These are phyloP conservation scores for Telopea speciosissima DNA, from an alignment of 177 flowering plant species.

Conservation along the genomic window DNA sequence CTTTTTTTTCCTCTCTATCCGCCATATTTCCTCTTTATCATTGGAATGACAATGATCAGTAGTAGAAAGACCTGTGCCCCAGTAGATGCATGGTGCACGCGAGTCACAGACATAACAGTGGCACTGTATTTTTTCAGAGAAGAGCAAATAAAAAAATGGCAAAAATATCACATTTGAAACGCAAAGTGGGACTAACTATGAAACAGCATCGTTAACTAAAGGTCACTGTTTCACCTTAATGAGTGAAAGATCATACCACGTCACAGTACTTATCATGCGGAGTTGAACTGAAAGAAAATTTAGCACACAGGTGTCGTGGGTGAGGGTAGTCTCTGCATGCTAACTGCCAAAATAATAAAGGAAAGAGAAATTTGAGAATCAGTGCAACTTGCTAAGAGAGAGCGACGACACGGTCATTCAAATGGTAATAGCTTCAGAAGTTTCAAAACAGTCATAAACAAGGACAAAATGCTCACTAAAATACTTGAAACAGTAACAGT, in stretches of 20 bases:
- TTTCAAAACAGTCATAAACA: background rate
- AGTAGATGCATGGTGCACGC: constrained; percentile 65
- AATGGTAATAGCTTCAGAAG: background rate
- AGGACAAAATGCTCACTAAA: too few species aligned
- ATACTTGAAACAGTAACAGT: background rate
- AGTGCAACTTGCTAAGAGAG: background rate
- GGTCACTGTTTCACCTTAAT: background rate
- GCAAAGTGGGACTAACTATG: background rate
- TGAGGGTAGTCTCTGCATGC: constrained; percentile 95
- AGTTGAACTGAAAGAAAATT: constrained; percentile 50
- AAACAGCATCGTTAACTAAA: background rate
- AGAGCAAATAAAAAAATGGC: background rate
- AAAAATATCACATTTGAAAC: background rate
- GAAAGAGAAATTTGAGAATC: background rate
- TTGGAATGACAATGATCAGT: constrained; percentile 77
- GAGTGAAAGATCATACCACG: constrained; percentile 34
- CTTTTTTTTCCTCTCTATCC: constrained; percentile 35
- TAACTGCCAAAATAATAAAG: constrained; percentile 34
- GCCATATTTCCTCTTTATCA: constrained; percentile 67
- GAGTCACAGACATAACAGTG: constrained; percentile 93
- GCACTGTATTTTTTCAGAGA: constrained; percentile 55
- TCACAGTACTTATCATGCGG: constrained; percentile 61
- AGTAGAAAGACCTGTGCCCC: constrained; percentile 52
- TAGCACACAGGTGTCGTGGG: constrained; percentile 69
- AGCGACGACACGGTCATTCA: too few species aligned